Base-by-base conservation (phyloP, 495 filamentous ascomycete species). In the Aspergillus ellipticus region DNA sequence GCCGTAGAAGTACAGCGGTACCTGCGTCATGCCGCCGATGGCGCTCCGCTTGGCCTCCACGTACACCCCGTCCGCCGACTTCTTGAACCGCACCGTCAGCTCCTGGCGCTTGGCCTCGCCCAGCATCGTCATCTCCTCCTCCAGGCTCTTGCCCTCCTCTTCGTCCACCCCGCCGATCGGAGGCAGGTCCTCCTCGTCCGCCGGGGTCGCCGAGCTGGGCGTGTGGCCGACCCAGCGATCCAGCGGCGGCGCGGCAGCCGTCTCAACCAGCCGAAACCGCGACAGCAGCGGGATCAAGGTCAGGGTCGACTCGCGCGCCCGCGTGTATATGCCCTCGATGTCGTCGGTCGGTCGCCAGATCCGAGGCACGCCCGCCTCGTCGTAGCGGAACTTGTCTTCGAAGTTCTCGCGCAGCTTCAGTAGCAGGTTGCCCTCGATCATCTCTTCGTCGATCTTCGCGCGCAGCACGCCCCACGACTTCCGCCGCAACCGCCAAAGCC, bases 341-440 rank as follows among this genome's bases (percentile, higher is more conserved):
- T 97, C 94, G 68, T 98, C 94, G 0, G 88, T 92, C 2, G 94
- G 94, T 19, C 95, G 87, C 94, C 94, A 98, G 65, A 98, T 96
- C 35, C 94, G 80, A 4, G 94, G 94, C 3, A 98, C 95, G 33
- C 95, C 95, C 13, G 84, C 85, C 46, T 96, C 92, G 59, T 98
- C 95, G 63, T 98, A 98, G 53, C 94, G 89, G 81, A 98, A 98
- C 67, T 95, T 96, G 73, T 98, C 94, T 64, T 98, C 94, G 60
- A 98, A 98, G 71, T 97, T 97, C 74, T 98, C 94, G 6, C 94
- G 86, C 26, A 98, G 82, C 71, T 98, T 98, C 55, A 98, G 81
- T 7, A 98, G 74, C 50, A 98, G 81, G 66, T 97, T 98, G 54
- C 93, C 92, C 71, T 97, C 94, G 81, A 92, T 93, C 70, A 97